Percentiles rank a stretch among this genome's conserved stretches.
phyloP scores from a whole-genome alignment of 768 basidiomycete species.

The Amanita thiersii region DNA sequence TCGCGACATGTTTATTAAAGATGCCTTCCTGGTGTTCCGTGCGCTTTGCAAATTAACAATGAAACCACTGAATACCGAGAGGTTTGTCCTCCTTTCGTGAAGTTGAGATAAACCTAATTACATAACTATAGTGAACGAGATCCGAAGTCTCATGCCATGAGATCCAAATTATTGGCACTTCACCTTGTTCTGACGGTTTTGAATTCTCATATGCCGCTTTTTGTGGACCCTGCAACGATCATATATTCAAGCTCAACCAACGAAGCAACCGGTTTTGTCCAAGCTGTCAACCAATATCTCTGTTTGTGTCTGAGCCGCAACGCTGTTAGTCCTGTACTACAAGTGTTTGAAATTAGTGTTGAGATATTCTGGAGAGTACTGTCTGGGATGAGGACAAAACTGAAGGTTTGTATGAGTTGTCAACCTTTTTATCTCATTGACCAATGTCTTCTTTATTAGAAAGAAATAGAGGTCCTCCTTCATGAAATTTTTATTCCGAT shows the following conservation, averaged over 20 bases:
- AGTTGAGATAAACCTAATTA: background rate
- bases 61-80: conserved; percentile 93
- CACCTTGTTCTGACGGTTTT: conserved; percentile 91
- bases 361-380: conserved; percentile 98
- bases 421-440: conserved; percentile 8
- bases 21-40: conserved; percentile 95
- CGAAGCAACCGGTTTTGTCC: conserved; percentile 84
- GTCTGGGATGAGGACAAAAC: conserved; percentile 88
- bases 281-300: conserved; percentile 94
- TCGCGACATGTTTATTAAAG: conserved; percentile 93
- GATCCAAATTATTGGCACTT: conserved; percentile 89
- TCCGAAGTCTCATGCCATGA: conserved; percentile 92
- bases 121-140: conserved; percentile 75
- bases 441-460: conserved; percentile 38
- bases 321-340: conserved; percentile 89
- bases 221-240: conserved; percentile 82
- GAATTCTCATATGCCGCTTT: conserved; percentile 83
- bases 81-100: conserved; percentile 39
- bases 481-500: conserved; percentile 99
- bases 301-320: conserved; percentile 90
- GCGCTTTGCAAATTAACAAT: conserved; percentile 96
- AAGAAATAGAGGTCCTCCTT: conserved; percentile 98
- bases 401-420: conserved; percentile 68
- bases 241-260: conserved; percentile 87
- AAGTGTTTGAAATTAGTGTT: conserved; percentile 96